A percentile compares a stretch with the other conserved stretches of the same genome.
phyloP scores from a whole-genome alignment of 225 moss, liverwort and hornwort species.

The Pseudoscleropodium purum region DNA sequence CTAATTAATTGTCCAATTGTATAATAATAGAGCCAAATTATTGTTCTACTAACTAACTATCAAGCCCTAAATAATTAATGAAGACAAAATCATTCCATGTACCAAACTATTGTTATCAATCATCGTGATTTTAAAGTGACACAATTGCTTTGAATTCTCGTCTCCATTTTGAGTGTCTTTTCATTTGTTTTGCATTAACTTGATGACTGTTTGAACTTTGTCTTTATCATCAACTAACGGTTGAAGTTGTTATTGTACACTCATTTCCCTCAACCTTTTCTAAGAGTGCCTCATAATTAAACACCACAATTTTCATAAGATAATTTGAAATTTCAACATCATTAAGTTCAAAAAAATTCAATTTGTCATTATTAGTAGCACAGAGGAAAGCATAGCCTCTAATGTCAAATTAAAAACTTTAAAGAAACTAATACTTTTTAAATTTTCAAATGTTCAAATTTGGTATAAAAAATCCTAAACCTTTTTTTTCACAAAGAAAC shows the following conservation, averaged over 20 bases:
- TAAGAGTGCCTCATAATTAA: not conserved
- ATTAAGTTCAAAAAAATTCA: not conserved
- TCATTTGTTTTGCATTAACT: no score
- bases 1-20: no score
- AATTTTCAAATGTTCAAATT: not conserved
- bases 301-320: not conserved
- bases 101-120: no score
- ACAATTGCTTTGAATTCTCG: not conserved
- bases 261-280: accelerated
- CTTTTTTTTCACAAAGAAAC: accelerated
- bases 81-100: not conserved
- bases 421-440: no score
- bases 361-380: not conserved
- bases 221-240: not conserved
- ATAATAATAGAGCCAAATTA: no score
- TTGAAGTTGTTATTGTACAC: not conserved
- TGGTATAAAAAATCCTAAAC: not conserved
- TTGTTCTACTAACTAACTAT: no score
- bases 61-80: not conserved
- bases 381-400: not conserved
- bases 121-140: not conserved
- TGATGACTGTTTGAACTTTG: not conserved
- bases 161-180: not conserved
- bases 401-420: not conserved
- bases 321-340: not conserved